These are phyloP conservation scores for Mucor indicus DNA, from an alignment of 371 early-diverging fungal genomes.

Conservation along the genomic window DNA sequence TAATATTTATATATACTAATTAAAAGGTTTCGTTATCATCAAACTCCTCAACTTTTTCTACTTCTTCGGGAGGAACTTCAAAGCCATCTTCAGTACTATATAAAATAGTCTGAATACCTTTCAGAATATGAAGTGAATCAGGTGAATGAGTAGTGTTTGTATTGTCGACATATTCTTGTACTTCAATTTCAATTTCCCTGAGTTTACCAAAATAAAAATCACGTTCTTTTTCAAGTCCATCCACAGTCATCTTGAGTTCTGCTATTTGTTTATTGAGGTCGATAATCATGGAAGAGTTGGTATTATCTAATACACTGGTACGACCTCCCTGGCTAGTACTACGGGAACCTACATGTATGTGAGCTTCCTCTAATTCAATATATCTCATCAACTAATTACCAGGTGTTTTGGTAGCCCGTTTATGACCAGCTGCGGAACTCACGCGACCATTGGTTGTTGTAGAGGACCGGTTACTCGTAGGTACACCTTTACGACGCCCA, in stretches of 20 bases:
- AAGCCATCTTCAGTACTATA: slow-evolving; percentile 82
- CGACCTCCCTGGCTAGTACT: slow-evolving; percentile 34
- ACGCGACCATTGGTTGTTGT: slow-evolving; percentile 3
- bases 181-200: slow-evolving; percentile 87
- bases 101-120: slow-evolving; percentile 80
- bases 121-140: slow-evolving; percentile 41
- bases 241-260: slow-evolving; percentile 79
- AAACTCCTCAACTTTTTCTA: slow-evolving; percentile 13
- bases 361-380: no score
- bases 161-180: slow-evolving; percentile 71
- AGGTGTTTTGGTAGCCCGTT: slow-evolving; percentile 11
- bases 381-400: background rate
- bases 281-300: slow-evolving; percentile 52
- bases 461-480: no score
- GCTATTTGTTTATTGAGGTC: slow-evolving; percentile 71
- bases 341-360: slow-evolving; percentile 14
- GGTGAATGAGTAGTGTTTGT: slow-evolving; percentile 26
- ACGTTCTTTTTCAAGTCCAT: slow-evolving; percentile 91
- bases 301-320: slow-evolving; percentile 27
- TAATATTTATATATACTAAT: slow-evolving; percentile 5
- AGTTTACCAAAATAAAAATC: slow-evolving; percentile 94
- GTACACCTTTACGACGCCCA: slow-evolving; percentile 65
- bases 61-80: slow-evolving; percentile 45
- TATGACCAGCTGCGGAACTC: slow-evolving; percentile 7
- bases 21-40: slow-evolving; percentile 22